phyloP scores from a whole-genome alignment of 768 basidiomycete species.

The Hericium rajendrae region DNA sequence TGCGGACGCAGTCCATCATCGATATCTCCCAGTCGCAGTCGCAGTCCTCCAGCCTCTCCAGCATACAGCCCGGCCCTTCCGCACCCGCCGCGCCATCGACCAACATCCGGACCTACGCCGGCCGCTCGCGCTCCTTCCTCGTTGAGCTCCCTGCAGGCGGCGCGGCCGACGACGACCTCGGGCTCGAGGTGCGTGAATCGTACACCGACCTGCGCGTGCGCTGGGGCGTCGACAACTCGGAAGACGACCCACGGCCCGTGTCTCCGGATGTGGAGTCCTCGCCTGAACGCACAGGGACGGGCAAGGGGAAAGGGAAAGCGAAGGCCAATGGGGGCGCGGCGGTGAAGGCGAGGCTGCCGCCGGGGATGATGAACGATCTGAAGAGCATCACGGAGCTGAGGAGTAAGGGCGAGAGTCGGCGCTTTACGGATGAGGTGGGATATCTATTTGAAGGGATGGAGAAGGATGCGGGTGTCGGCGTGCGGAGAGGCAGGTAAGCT shows the following conservation, averaged over 20 bases:
- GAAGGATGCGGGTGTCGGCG: conserved; percentile 35
- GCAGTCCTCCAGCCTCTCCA: not conserved
- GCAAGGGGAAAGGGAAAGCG: conserved; percentile 26
- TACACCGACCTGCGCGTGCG: conserved; percentile 65
- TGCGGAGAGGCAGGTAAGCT: conserved; percentile 59
- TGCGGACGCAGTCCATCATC: conserved; percentile 1
- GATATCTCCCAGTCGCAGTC: conserved; percentile 13
- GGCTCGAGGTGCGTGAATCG: conserved; percentile 54
- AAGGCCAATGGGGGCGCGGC: not conserved
- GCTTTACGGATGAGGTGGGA: conserved; percentile 78
- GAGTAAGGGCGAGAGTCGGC: conserved; percentile 69
- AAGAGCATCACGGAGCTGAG: conserved; percentile 76
- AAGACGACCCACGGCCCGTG: conserved; percentile 50
- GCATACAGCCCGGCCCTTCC: conserved; percentile 9
- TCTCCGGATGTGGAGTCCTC: conserved; percentile 4
- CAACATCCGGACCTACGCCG: conserved; percentile 60
- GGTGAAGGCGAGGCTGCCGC: conserved; percentile 25
- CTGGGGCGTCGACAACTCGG: conserved; percentile 76
- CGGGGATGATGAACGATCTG: conserved; percentile 60
- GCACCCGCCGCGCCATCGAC: conserved; percentile 16
- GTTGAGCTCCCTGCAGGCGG: conserved; percentile 38
- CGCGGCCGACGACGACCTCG: conserved; percentile 27
- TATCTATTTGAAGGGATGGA: conserved; percentile 80
- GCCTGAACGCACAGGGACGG: conserved; percentile 22
- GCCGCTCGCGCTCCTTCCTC: conserved; percentile 73